Base-by-base conservation (phyloP, 495 filamentous ascomycete species). In the Achaetomiella virescens region DNA sequence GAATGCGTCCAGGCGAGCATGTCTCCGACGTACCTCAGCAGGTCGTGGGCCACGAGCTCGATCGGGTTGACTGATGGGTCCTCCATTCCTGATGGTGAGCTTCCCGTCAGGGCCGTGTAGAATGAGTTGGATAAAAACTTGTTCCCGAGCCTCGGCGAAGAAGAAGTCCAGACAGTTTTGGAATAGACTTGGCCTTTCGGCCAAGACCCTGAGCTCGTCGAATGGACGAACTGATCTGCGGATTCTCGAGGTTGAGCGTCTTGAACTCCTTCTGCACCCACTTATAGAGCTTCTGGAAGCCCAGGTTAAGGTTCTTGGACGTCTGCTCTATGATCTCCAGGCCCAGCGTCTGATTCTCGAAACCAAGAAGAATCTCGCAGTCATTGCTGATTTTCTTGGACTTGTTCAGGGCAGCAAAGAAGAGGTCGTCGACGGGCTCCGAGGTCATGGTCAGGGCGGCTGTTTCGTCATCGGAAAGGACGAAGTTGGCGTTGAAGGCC, bases 1-100 rank as follows among this genome's bases (percentile, higher is more conserved):
- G 95, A 97, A 66, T 99, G 93, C 2, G 85, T 83, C 93, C 93
- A 99, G 6, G 93, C 93, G 15, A 97, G 80, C 92, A 99, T 97
- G 66, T 99, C 93, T 20, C 93, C 91, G 18, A 95, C 84, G 64
- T 97, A 99, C 33, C 93, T 80, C 14, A 99, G 72, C 12, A 89
- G 87, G 64, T 99, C 93, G 64, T 97, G 91, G 11, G 93, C 90
- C 31, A 84, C 88, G 43, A 96, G 79, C 66, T 99, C 95, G 60
- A 99, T 99, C 0, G 95, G 91, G 58, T 97, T 97, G 22, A 88
- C 80, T 6, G 80, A 79, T 10, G 66, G 54, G 42, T 77, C 72
- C 43, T 75, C 73, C 15, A 62, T 62, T 0, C 76, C 75, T 10
- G 68, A 69, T 22, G 67, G 54, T 6, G 75, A 72, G 1, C 80